Conservation (phyloP, 768 basidiomycete genomes). For the Podaxis rugospora region DNA sequence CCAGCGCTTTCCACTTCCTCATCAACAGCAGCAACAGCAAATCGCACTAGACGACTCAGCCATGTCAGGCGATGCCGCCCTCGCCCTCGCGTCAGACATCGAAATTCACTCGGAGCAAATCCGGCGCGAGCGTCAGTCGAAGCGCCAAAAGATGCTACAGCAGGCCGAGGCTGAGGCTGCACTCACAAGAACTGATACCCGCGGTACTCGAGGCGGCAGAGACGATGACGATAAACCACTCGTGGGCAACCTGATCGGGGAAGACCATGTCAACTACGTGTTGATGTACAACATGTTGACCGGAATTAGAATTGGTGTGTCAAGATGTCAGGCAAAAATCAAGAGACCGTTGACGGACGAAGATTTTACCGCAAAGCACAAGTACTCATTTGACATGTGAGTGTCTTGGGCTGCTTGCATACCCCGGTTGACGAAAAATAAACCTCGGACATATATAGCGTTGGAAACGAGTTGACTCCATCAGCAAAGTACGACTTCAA, state of each 20-base stretch:
- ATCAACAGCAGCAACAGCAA: constrained; percentile 15
- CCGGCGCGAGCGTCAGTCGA: constrained; percentile 68
- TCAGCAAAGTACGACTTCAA: constrained; percentile 99
- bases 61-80: constrained; percentile 16
- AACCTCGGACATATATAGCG: constrained; percentile 34
- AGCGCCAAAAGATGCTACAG: constrained; percentile 63
- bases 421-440: background rate
- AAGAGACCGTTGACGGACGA: constrained; percentile 78
- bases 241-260: constrained; percentile 96
- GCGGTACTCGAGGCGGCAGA: constrained; percentile 15
- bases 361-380: constrained; percentile 87
- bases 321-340: constrained; percentile 94
- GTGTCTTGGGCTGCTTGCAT: constrained; percentile 22
- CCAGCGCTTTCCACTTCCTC: background rate
- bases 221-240: constrained; percentile 50
- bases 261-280: constrained; percentile 97
- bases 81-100: constrained; percentile 73
- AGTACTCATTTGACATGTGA: constrained; percentile 96
- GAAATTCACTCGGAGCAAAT: constrained; percentile 88
- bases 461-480: constrained; percentile 97
- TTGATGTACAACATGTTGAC: constrained; percentile 99
- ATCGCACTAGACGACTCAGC: constrained; percentile 30
- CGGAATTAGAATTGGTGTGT: constrained; percentile 93
- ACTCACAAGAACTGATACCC: constrained; percentile 31
- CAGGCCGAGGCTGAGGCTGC: constrained; percentile 60